Percentiles rank a stretch among this genome's conserved stretches.
phyloP scores from a whole-genome alignment of 2,329 filamentous ascomycete species.

The Alternaria novae-zelandiae region DNA sequence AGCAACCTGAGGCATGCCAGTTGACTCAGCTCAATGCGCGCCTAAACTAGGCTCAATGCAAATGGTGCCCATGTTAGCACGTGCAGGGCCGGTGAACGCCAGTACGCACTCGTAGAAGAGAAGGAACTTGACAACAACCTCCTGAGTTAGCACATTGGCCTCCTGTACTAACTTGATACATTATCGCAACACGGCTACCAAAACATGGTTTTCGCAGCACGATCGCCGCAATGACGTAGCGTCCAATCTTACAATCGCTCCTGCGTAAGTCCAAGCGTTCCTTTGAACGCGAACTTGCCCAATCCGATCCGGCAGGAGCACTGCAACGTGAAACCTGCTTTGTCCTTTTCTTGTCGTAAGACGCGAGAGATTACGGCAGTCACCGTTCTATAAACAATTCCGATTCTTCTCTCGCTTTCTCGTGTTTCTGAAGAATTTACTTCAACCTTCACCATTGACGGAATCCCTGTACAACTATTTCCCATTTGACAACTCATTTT shows the following conservation, averaged over 20 bases:
- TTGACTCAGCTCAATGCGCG: neutral
- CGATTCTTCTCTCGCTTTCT: neutral
- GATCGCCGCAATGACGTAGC: constrained; percentile 21
- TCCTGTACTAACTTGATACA: neutral
- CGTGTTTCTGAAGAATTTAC: neutral
- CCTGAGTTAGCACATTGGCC: neutral
- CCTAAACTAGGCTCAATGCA: neutral
- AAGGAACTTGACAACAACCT: neutral
- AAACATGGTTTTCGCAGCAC: neutral
- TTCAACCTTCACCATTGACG: neutral
- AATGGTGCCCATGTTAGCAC: neutral
- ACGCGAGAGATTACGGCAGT: neutral
- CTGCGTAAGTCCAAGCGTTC: constrained; percentile 3
- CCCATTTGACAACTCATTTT: neutral
- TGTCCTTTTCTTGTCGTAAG: constrained; percentile 8
- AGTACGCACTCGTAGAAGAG: neutral
- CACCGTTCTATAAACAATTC: neutral
- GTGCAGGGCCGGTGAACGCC: neutral
- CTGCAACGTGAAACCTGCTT: constrained; percentile 8
- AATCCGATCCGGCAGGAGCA: constrained; percentile 8
- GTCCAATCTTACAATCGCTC: constrained; percentile 1
- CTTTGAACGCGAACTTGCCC: constrained; percentile 2
- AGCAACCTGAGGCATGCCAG: neutral
- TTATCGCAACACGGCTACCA: neutral
- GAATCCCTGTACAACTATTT: neutral